Evolutionary conservation across 352 stramenopile genomes (phyloP), one percentile per base, ranked within the genome.

Genomic region (Achlya hypogyna): DNA sequence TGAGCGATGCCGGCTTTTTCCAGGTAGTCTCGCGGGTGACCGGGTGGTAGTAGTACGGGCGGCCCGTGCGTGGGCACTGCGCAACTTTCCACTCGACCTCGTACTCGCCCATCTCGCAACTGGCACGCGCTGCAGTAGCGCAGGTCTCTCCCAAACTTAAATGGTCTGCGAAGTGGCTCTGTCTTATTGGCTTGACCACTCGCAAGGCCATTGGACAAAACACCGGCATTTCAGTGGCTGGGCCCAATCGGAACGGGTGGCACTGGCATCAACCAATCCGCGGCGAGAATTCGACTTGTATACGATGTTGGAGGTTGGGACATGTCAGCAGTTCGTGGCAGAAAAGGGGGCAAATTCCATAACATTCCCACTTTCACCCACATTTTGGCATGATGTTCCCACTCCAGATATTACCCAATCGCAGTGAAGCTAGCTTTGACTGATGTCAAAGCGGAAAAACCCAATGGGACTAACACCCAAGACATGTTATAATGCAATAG

Each of bases 31-130:
- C 87, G n/a, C 95, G 82, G 0, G 96, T 98, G 20, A 93, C 64
- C 1, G 84, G 78, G 74, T 99, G 93, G 76, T 98, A 99, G 71
- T 98, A 99, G 82, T 99, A 99, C n/a, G 87, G 89, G 28, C 89
- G 84, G 65, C 95, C 91, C 22, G 84, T 90, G 69, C 89, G 87
- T 20, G 85, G 85, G 62, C 91, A 84, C 0, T 91, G 34, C 5
- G 85, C 85, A 40, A 94, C 81, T 63, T 82, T 80, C 85, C 85
- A 94, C 51, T 85, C 81, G 53, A 66, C 60, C 10, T 40, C 56
- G 29, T 18, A 12, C 8, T 56, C 49, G 49, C 49, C 49, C 49
- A 56, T 56, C 38, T 10, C 14, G 14, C 38, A 18, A 45, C 38
- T 10, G 12, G 38, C 38, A n/a, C n/a, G n/a, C n/a, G n/a, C n/a